These are phyloP conservation scores for Lichtheimia ramosa DNA, from an alignment of 371 early-diverging fungal species.

Conservation along the genomic window DNA sequence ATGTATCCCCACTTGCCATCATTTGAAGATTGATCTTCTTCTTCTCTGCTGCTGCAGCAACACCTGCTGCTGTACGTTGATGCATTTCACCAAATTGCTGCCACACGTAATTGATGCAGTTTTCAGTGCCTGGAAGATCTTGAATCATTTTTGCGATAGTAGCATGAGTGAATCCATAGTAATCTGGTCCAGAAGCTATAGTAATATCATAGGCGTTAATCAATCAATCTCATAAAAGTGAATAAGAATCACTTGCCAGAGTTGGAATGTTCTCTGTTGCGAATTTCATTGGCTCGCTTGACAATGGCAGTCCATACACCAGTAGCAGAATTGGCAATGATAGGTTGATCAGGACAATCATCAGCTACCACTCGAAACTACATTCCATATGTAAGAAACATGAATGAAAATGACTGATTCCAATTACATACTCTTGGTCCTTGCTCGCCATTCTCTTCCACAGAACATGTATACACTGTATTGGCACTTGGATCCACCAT, in stretches of 20 bases:
- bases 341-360: conserved; percentile 62
- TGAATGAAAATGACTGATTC: background rate
- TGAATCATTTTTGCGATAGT: conserved; percentile 89
- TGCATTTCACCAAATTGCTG: conserved; percentile 64
- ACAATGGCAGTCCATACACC: conserved; percentile 89
- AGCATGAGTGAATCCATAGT: conserved; percentile 87
- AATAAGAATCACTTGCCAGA: conserved; percentile 34
- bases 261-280: conserved; percentile 77
- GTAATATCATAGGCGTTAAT: background rate
- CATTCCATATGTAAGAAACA: background rate
- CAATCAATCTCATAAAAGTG: background rate
- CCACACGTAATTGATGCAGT: conserved; percentile 72
- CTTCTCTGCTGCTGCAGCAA: conserved; percentile 45
- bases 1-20: conserved; percentile 30
- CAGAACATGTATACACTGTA: conserved; percentile 70
- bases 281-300: conserved; percentile 72
- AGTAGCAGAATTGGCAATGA: conserved; percentile 78
- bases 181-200: conserved; percentile 85
- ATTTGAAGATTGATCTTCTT: conserved; percentile 37
- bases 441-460: conserved; percentile 76
- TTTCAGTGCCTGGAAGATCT: conserved; percentile 74
- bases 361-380: conserved; percentile 79
- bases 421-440: conserved; percentile 54
- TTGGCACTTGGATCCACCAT: conserved; percentile 63
- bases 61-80: conserved; percentile 44